Percentiles rank a stretch among this genome's conserved stretches.
phyloP scores from a whole-genome alignment of 768 basidiomycete genomes.

The Lentinula raphanica region DNA sequence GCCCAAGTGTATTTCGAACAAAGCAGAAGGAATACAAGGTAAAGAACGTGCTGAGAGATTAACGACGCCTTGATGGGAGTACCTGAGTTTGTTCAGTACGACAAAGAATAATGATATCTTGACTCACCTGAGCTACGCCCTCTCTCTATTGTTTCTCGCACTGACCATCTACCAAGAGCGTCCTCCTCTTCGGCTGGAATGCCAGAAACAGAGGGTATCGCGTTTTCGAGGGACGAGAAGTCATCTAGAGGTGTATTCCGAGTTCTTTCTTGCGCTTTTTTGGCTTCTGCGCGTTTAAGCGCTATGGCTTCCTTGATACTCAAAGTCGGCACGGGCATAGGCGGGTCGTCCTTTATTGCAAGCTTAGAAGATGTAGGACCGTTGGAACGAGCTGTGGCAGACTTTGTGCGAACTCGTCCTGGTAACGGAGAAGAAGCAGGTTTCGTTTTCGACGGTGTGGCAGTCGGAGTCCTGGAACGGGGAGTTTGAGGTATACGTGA shows the following conservation, averaged over 20 bases:
- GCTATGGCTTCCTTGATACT: conserved; percentile 79
- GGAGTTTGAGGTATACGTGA: conserved; percentile 36
- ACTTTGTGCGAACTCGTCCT: conserved; percentile 30
- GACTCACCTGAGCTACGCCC: conserved; percentile 68
- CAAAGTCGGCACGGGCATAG: conserved; percentile 22
- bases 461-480: not conserved
- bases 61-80: conserved; percentile 47
- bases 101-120: conserved; percentile 18
- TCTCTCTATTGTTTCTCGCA: conserved; percentile 73
- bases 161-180: conserved; percentile 58
- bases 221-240: conserved; percentile 45
- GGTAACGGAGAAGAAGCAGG: conserved; percentile 7
- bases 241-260: conserved; percentile 25
- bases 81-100: conserved; percentile 45
- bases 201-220: conserved; percentile 25
- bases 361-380: conserved; percentile 22
- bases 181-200: conserved; percentile 35
- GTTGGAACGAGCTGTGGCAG: conserved; percentile 16
- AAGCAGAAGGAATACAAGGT: conserved; percentile 65
- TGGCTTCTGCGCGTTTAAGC: conserved; percentile 71
- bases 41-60: conserved; percentile 73
- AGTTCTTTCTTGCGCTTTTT: conserved; percentile 42
- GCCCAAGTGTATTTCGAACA: conserved; percentile 78
- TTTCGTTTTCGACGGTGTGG: not conserved
- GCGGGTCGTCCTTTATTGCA: conserved; percentile 21